Base-by-base conservation (phyloP, 108 stramenopile species). In the Nannochloropsis gaditana region DNA sequence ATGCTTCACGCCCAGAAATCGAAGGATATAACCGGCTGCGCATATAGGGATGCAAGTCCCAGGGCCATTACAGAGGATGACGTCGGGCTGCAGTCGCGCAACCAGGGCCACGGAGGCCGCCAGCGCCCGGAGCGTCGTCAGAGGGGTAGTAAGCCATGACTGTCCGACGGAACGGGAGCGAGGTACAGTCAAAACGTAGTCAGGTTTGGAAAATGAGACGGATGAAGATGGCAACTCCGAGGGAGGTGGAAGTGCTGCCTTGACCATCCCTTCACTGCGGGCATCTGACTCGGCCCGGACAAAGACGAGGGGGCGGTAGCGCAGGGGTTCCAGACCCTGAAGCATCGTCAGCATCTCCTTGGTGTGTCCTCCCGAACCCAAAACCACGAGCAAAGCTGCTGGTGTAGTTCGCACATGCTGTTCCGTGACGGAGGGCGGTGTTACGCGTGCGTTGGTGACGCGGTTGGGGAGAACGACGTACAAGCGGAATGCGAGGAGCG, bases 311-410 rank as follows among this genome's bases (percentile, higher is more conserved):
- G 93, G 93, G 44, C 82, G 41, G 85, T 94, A 96, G 9, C 41
- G n/a, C 9, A 87, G 45, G 31, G 85, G 42, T 90, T 94, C 86
- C 21, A 96, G 80, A 31, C 89, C 45, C 80, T 91, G 59, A 1
- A 94, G 44, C 87, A 96, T 80, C 43, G 90, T 90, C 31, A 95
- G 84, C 94, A 96, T 95, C 92, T 96, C 95, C 44, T 93, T 94
- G 31, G 94, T 95, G 83, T 96, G 95, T 17, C 95, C 95, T 31
- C 95, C 95, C 11, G 93, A 94, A 11, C 95, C 95, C 79, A 95
- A 80, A 21, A 95, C 93, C 0, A 94, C 91, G 80, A 95, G 79
- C 9, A 93, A 93, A 45, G 91, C 91, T 41, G 92, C 85, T 19
- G 92, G 90, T n/a, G 8, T 73, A 2, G 4, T 44, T 84, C 79